Conservation (phyloP, 257 asterid genomes). For the Solanum chilense region DNA sequence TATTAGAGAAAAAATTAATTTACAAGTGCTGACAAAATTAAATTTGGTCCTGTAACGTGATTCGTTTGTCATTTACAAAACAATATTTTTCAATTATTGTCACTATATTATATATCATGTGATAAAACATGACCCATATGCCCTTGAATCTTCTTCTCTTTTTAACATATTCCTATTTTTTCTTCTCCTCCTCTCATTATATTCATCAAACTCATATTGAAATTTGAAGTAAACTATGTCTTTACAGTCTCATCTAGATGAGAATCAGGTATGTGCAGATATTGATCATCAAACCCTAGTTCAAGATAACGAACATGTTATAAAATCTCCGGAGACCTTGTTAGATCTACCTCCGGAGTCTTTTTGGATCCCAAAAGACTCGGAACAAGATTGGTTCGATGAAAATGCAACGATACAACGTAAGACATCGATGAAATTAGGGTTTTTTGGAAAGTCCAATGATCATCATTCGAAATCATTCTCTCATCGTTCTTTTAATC, state of each 20-base stretch:
- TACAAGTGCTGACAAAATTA: background rate
- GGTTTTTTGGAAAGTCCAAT: constrained; percentile 3
- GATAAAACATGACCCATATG: background rate
- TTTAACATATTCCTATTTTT: background rate
- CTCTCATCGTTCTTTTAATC: constrained; percentile 10
- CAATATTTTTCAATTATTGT: background rate
- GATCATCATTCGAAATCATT: constrained; percentile 14
- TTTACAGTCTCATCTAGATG: background rate
- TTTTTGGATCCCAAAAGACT: constrained; percentile 31
- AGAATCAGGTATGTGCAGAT: background rate
- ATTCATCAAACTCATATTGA: background rate
- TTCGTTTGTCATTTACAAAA: constrained; percentile 3
- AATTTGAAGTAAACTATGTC: background rate
- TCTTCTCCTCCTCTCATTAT: background rate
- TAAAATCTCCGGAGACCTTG: constrained; percentile 7
- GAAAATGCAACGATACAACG: constrained; percentile 50
- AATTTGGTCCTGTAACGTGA: background rate
- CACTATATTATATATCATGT: constrained; percentile 29
- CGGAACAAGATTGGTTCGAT: constrained; percentile 47
- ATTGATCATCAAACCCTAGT: background rate
- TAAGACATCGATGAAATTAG: constrained; percentile 37
- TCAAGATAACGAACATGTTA: background rate
- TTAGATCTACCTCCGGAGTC: constrained; percentile 58
- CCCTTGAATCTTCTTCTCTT: background rate
- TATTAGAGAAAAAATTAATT: background rate